These are phyloP conservation scores for Hansfordia pulvinata DNA, from an alignment of 2,329 filamentous ascomycete genomes.

Conservation along the genomic window DNA sequence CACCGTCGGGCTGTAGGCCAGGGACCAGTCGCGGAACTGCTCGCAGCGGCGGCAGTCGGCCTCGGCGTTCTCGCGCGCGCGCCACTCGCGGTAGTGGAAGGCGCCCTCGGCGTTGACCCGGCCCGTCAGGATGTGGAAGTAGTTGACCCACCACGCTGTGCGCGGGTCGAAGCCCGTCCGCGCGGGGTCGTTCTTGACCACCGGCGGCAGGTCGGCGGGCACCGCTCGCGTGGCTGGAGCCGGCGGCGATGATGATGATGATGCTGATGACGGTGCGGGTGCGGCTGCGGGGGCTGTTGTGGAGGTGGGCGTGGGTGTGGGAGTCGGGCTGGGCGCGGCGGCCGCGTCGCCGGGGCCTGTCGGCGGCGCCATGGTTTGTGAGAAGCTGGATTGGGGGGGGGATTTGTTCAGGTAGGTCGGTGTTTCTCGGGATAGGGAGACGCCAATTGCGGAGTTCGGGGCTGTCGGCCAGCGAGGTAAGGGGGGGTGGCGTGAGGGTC, in stretches of 20 bases:
- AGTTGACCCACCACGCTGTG: constrained; percentile 61
- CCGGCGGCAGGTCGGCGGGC: constrained; percentile 13
- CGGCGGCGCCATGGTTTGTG: too few relatives aligned
- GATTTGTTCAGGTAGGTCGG: too few relatives aligned
- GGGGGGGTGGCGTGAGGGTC: too few relatives aligned
- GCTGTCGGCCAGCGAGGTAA: too few relatives aligned
- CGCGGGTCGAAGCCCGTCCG: constrained; percentile 50
- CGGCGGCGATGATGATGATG: neutral
- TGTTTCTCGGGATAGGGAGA: too few relatives aligned
- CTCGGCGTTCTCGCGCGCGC: constrained; percentile 62
- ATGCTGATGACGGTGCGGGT: neutral
- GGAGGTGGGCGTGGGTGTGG: too few relatives aligned
- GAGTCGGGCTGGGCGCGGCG: too few relatives aligned
- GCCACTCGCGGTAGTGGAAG: constrained; percentile 64
- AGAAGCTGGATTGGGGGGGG: too few relatives aligned
- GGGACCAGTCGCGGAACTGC: constrained; percentile 67
- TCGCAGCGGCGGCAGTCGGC: constrained; percentile 74
- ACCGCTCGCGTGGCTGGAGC: constrained; percentile 4
- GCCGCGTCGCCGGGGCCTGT: too few relatives aligned
- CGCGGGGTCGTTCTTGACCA: constrained; percentile 41
- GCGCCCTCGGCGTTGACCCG: constrained; percentile 54
- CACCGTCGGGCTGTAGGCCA: constrained; percentile 74
- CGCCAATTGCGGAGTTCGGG: too few relatives aligned
- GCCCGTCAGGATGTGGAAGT: constrained; percentile 71
- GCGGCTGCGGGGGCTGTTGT: neutral